phyloP scores from a whole-genome alignment of 2,329 filamentous ascomycete species.

The Periconia sp. region DNA sequence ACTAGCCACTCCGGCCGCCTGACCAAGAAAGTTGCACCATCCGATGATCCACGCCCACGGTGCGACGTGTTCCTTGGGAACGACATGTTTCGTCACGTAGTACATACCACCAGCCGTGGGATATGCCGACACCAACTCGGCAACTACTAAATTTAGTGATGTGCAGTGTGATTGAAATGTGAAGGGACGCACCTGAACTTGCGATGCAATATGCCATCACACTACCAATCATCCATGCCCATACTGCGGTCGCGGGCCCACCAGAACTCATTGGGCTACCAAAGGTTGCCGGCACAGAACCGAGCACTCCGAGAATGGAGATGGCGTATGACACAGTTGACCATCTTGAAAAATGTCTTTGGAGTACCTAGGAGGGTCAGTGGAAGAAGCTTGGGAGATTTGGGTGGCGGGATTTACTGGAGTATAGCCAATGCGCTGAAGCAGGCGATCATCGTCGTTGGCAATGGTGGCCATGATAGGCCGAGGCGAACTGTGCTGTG shows the following conservation, averaged over 20 bases:
- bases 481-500: slow-evolving; percentile 13
- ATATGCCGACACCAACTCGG: slow-evolving; percentile 67
- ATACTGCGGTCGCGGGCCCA: slow-evolving; percentile 65
- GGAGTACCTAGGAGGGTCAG: slow-evolving; percentile 54
- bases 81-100: slow-evolving; percentile 67
- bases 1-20: slow-evolving; percentile 64
- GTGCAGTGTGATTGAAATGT: neutral
- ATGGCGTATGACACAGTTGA: slow-evolving; percentile 68
- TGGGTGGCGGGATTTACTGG: slow-evolving; percentile 50
- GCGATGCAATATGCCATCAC: slow-evolving; percentile 66
- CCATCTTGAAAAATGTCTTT: slow-evolving; percentile 67
- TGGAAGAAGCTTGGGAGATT: neutral
- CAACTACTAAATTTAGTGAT: slow-evolving; percentile 47
- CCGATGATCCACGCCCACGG: slow-evolving; percentile 67
- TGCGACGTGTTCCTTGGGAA: slow-evolving; percentile 61
- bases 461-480: slow-evolving; percentile 52
- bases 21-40: slow-evolving; percentile 68
- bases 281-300: slow-evolving; percentile 67
- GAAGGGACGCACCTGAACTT: slow-evolving; percentile 51
- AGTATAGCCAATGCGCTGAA: slow-evolving; percentile 64
- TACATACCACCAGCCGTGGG: slow-evolving; percentile 70
- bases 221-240: slow-evolving; percentile 67
- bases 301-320: slow-evolving; percentile 64
- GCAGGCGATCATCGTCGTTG: slow-evolving; percentile 61
- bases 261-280: slow-evolving; percentile 60